Conservation (phyloP, 805 yeast genomes). For the Spathaspora boniae region DNA sequence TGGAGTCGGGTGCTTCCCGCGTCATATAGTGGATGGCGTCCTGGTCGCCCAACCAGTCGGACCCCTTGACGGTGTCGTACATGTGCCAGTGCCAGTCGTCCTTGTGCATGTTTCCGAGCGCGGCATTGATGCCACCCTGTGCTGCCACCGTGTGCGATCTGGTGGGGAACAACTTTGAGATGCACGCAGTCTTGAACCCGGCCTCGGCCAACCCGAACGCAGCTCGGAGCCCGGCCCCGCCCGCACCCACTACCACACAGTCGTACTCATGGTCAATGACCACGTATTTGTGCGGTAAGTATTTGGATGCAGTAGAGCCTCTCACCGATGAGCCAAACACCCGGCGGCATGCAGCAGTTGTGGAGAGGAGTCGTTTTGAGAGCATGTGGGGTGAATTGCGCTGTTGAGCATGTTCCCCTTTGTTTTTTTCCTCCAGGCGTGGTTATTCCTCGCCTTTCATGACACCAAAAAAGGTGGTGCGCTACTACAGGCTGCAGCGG, state of each 20-base stretch:
- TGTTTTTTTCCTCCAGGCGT: too few species aligned
- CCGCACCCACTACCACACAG: conserved; percentile 97
- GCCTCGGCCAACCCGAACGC: conserved; percentile 97
- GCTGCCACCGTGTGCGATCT: conserved; percentile 99
- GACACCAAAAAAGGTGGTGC: too few species aligned
- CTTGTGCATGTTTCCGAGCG: conserved; percentile 95
- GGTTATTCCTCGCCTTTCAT: too few species aligned
- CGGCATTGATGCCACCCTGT: conserved; percentile 99
- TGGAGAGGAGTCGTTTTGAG: conserved; percentile 26
- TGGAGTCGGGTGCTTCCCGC: conserved; percentile 93
- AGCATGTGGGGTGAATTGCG: too few species aligned
- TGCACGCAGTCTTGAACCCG: conserved; percentile 96
- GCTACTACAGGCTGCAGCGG: too few species aligned
- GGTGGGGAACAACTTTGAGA: conserved; percentile 94
- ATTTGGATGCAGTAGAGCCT: conserved; percentile 40
- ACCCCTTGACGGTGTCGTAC: conserved; percentile 99
- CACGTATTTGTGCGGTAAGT: conserved; percentile 66
- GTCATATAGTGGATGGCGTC: conserved; percentile 99
- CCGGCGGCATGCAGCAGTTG: conserved; percentile 25
- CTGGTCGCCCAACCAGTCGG: conserved; percentile 99
- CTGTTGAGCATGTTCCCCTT: too few species aligned
- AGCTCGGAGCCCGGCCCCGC: conserved; percentile 98
- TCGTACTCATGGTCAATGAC: conserved; percentile 97
- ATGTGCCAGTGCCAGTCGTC: conserved; percentile 99
- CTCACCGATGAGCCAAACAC: conserved; percentile 35